Evolutionary conservation across 345 rosid species (phyloP).

Genomic region (Jatropha curcas): DNA sequence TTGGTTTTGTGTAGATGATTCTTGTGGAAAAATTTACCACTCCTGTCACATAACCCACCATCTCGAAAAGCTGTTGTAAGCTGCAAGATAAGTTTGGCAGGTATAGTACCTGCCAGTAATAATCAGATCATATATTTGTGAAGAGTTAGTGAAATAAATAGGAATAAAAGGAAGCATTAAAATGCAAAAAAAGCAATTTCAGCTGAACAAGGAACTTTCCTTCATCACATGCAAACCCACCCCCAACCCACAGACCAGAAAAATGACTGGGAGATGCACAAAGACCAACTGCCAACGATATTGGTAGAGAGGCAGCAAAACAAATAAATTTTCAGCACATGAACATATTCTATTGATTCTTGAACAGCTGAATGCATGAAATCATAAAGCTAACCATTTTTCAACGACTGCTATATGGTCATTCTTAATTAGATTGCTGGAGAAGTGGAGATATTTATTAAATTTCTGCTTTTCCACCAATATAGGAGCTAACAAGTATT

Average conservation of each 20-base stretch:
- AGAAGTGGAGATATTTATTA: too few species aligned
- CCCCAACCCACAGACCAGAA: neutral
- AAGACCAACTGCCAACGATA: too few species aligned
- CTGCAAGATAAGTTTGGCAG: constrained; percentile 86
- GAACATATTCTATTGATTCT: too few species aligned
- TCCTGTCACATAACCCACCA: constrained; percentile 78
- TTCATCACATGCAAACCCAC: neutral
- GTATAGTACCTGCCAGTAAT: constrained; percentile 71
- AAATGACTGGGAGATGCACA: neutral
- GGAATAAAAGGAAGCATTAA: neutral
- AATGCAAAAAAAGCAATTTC: neutral
- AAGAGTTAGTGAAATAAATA: neutral
- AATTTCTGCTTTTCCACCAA: neutral
- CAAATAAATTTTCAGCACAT: neutral
- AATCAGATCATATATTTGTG: neutral
- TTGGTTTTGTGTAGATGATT: constrained; percentile 54
- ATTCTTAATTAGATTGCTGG: neutral
- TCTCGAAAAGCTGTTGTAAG: constrained; percentile 86
- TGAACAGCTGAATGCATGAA: too few species aligned
- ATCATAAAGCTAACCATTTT: neutral
- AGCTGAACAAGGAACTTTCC: neutral
- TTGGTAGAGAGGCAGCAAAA: neutral
- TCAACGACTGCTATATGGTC: neutral
- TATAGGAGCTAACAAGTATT: neutral
- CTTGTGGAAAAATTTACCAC: constrained; percentile 74